Conservation (phyloP, 805 yeast species). For the Cyberlindnera suaveolens region DNA sequence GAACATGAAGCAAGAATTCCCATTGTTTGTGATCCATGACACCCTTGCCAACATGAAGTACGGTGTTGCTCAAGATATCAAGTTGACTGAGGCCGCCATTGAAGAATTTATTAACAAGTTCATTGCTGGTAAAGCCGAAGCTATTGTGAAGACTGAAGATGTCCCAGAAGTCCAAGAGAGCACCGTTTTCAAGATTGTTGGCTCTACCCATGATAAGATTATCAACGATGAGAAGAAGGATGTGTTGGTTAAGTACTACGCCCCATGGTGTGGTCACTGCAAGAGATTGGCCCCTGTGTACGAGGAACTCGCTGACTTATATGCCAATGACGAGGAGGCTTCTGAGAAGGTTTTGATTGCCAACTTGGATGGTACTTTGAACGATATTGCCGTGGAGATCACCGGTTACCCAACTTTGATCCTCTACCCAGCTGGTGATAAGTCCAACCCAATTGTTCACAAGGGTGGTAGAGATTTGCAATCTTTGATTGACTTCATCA, state of each 20-base stretch:
- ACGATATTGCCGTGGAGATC: slow-evolving; percentile 80
- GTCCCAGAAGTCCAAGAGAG: slow-evolving; percentile 79
- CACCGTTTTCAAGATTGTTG: slow-evolving; percentile 73
- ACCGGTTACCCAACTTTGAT: slow-evolving; percentile 90
- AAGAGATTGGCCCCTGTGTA: slow-evolving; percentile 83
- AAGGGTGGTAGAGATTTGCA: slow-evolving; percentile 71
- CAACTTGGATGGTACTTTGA: slow-evolving; percentile 81
- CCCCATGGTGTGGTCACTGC: slow-evolving; percentile 98
- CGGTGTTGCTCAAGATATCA: slow-evolving; percentile 58
- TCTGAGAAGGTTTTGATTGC: slow-evolving; percentile 64
- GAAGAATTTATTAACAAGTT: slow-evolving; percentile 57
- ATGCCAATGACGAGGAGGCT: slow-evolving; percentile 42
- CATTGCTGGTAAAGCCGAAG: slow-evolving; percentile 55
- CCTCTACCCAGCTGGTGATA: slow-evolving; percentile 83
- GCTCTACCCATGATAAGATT: slow-evolving; percentile 69
- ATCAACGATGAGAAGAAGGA: slow-evolving; percentile 55
- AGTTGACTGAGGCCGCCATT: slow-evolving; percentile 47
- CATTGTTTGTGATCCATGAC: slow-evolving; percentile 87
- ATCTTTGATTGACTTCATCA: slow-evolving; percentile 62
- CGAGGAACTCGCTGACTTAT: slow-evolving; percentile 78
- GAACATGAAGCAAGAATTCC: slow-evolving; percentile 80
- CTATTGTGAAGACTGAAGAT: slow-evolving; percentile 79
- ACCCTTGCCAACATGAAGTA: slow-evolving; percentile 62
- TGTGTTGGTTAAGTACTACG: slow-evolving; percentile 84
- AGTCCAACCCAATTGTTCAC: slow-evolving; percentile 58